Evolutionary conservation across 164 flowering plant species (phyloP), one percentile per base, ranked within the genome.

Genomic region (Magnolia officinalis): DNA sequence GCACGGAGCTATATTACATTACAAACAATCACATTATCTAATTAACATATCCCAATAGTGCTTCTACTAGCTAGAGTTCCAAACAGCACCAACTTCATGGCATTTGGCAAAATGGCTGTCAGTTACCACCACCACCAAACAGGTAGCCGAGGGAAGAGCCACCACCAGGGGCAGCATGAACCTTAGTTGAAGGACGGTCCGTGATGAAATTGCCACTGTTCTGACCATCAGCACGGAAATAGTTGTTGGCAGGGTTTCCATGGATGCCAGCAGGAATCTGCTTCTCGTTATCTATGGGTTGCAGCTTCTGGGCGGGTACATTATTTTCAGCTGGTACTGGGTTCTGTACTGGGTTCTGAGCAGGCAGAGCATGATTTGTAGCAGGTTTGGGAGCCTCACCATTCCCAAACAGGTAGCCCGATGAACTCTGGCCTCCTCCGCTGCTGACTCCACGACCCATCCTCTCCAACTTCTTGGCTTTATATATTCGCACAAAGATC

Each of bases 381-480:
- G 85, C 82, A 21, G 87, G 82, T 71, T 87, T 88, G 58, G 92
- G 95, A 50, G 88, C 90, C 81, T 90, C 94, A 74, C 89, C 92
- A 80, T 81, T 81, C 2, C 95, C 90, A 82, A 91, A 91, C 50
- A 91, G 84, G 83, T 91, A 91, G 23, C 90, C 91, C 83, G 89
- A 77, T 50, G 95, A 91, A 79, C 93, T 91, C 86, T 91, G 95
- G 24, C 95, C 95, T 16, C 95, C 95, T 75, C 95, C 95, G 9
- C 85, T 75, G 84, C 95, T 91, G 31, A 86, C 90, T 80, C 95
- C 95, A 76, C 95, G 95, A 74, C 90, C 89, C 95, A 90, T 90
- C 20, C n/a, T 82, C 72, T 67, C 37, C 1, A 0, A 31, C 37
- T 31, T 23, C 24, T 23, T 31, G 37, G 37, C 37, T 31, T 31